Conservation (phyloP, 805 yeast species). For the Schwanniomyces polymorphus region DNA sequence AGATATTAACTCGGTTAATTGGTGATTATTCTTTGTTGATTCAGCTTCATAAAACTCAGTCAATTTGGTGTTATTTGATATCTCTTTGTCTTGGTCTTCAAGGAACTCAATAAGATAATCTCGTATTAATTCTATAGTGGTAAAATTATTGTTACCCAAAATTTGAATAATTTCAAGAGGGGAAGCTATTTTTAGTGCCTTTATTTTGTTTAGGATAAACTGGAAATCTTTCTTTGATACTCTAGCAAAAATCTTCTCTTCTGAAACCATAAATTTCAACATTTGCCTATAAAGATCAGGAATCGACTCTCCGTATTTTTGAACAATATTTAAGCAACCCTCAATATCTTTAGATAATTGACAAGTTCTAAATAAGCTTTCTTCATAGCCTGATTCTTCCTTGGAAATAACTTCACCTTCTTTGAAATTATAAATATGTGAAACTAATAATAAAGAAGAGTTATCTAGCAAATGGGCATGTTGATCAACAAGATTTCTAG, state of each 20-base stretch:
- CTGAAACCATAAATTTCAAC: slow-evolving; percentile 60
- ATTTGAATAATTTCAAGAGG: slow-evolving; percentile 78
- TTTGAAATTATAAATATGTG: slow-evolving; percentile 56
- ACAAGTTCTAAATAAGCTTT: slow-evolving; percentile 66
- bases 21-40: slow-evolving; percentile 51
- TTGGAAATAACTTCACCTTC: slow-evolving; percentile 47
- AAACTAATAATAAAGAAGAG: slow-evolving; percentile 52
- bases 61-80: slow-evolving; percentile 65
- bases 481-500: slow-evolving; percentile 48
- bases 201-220: slow-evolving; percentile 53
- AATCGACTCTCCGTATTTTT: slow-evolving; percentile 59
- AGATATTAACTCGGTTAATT: slow-evolving; percentile 50
- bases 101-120: slow-evolving; percentile 65
- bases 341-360: slow-evolving; percentile 57
- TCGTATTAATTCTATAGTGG: slow-evolving; percentile 72
- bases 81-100: slow-evolving; percentile 59
- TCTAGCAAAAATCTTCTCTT: slow-evolving; percentile 47
- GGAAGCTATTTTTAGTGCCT: slow-evolving; percentile 54
- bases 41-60: slow-evolving; percentile 69
- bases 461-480: slow-evolving; percentile 54
- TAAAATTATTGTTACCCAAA: slow-evolving; percentile 58
- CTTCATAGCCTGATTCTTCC: slow-evolving; percentile 46
- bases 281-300: slow-evolving; percentile 68
- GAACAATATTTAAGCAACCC: slow-evolving; percentile 57
- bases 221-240: slow-evolving; percentile 53